phyloP scores from a whole-genome alignment of 805 yeast genomes.

The Hagleromyces aurorensis region DNA sequence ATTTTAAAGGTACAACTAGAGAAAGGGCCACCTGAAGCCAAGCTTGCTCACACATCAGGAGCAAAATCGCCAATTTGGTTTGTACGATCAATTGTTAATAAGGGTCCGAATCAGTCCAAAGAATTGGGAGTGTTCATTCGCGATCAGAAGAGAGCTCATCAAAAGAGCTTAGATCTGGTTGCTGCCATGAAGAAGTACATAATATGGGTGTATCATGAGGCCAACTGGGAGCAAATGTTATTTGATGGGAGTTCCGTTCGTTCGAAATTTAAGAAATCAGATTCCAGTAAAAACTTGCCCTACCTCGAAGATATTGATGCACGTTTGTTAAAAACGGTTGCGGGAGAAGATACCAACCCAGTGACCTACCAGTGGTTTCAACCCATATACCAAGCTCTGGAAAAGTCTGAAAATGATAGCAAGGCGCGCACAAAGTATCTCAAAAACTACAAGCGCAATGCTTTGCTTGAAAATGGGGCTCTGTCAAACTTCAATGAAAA shows the following conservation, averaged over 20 bases:
- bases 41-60: conserved; percentile 18
- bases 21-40: conserved; percentile 23
- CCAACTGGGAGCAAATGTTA: conserved; percentile 26
- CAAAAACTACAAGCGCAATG: conserved; percentile 11
- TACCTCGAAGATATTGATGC: conserved; percentile 2
- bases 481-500: conserved; percentile 12
- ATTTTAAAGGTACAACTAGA: conserved; percentile 15
- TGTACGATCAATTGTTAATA: conserved; percentile 25
- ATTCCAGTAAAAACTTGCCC: conserved; percentile 1
- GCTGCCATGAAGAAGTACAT: conserved; percentile 11
- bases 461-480: conserved; percentile 15
- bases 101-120: conserved; percentile 21
- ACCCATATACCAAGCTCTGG: conserved; percentile 17
- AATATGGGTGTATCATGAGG: conserved; percentile 26
- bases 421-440: conserved; percentile 9
- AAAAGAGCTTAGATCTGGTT: conserved; percentile 15
- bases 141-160: conserved; percentile 16
- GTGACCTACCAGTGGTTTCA: conserved; percentile 22
- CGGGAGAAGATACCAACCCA: not conserved
- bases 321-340: not conserved
- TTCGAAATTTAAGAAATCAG: conserved; percentile 6
- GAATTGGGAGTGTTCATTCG: conserved; percentile 16
- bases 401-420: conserved; percentile 5
- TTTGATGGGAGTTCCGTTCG: conserved; percentile 5
- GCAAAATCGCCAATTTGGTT: conserved; percentile 27